These are phyloP conservation scores for Tagetes erecta DNA, from an alignment of 129 eudicot species.

Conservation along the genomic window DNA sequence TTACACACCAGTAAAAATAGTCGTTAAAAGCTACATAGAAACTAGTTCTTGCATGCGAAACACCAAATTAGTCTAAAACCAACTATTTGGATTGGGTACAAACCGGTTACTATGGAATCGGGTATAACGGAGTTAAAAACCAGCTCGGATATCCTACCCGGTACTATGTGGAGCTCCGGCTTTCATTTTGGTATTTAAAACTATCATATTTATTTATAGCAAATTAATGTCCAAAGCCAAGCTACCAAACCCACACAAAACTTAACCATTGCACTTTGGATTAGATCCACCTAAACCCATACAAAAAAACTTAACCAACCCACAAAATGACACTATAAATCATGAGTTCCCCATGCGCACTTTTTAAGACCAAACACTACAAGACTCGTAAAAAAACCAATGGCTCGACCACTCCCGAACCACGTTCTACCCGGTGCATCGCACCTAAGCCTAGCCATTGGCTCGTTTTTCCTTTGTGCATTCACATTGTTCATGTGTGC, in stretches of 20 bases:
- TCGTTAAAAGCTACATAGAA: too few relatives aligned
- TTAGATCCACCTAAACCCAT: conserved; percentile 20
- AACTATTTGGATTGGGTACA: too few relatives aligned
- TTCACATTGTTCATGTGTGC: conserved; percentile 66
- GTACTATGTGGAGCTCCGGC: too few relatives aligned
- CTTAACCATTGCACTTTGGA: conserved; percentile 21
- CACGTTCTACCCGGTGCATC: conserved; percentile 38
- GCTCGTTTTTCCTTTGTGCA: conserved; percentile 50
- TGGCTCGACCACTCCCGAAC: conserved; percentile 52
- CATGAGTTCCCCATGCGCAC: conserved; percentile 21
- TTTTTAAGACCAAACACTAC: conserved; percentile 20
- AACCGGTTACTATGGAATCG: too few relatives aligned
- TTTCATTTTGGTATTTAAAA: too few relatives aligned
- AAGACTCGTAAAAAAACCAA: conserved; percentile 26
- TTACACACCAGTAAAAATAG: too few relatives aligned
- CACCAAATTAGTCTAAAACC: too few relatives aligned
- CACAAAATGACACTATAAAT: conserved; percentile 22
- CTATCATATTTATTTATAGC: too few relatives aligned
- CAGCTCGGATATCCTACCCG: too few relatives aligned
- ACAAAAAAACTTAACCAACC: conserved; percentile 42
- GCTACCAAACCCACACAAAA: conserved; percentile 39
- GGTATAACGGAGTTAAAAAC: too few relatives aligned
- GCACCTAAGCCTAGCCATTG: conserved; percentile 44
- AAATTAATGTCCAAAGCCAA: neutral
- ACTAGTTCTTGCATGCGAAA: too few relatives aligned